These are phyloP conservation scores for Apophysomyces trapeziformis DNA, from an alignment of 371 early-diverging fungal genomes.

Conservation along the genomic window DNA sequence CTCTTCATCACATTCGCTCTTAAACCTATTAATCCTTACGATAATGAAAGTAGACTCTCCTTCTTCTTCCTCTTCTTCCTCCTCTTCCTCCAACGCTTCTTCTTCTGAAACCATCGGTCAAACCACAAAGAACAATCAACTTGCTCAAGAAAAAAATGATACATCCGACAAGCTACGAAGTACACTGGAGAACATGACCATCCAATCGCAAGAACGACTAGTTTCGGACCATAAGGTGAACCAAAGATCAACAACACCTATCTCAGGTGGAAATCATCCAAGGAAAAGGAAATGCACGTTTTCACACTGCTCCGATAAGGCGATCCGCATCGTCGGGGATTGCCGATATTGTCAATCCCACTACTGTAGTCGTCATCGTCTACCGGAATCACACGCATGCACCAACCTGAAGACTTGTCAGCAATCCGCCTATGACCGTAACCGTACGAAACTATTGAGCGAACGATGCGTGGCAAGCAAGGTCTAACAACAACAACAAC, in stretches of 20 bases:
- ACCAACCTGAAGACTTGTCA: conserved; percentile 61
- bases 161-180: not conserved
- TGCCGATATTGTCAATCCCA: conserved; percentile 52
- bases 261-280: not conserved
- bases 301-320: conserved; percentile 43
- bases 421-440: conserved; percentile 53
- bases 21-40: conserved; percentile 53
- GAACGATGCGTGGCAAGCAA: conserved; percentile 74
- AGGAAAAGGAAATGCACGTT: conserved; percentile 43
- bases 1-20: not conserved
- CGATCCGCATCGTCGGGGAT: conserved; percentile 51
- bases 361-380: conserved; percentile 66
- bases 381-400: conserved; percentile 76
- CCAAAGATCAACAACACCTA: not conserved
- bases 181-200: not conserved
- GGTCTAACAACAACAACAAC: conserved; percentile 34
- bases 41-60: conserved; percentile 49
- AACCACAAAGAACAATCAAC: conserved; percentile 77
- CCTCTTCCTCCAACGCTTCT: conserved; percentile 70
- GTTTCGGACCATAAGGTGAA: not conserved
- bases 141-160: conserved; percentile 84
- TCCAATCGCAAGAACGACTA: not conserved
- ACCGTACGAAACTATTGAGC: conserved; percentile 56
- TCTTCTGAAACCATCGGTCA: conserved; percentile 85
- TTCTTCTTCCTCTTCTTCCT: too few species aligned